phyloP scores from a whole-genome alignment of 1,284 basidiomycete species.

The Marasmius fiardii region DNA sequence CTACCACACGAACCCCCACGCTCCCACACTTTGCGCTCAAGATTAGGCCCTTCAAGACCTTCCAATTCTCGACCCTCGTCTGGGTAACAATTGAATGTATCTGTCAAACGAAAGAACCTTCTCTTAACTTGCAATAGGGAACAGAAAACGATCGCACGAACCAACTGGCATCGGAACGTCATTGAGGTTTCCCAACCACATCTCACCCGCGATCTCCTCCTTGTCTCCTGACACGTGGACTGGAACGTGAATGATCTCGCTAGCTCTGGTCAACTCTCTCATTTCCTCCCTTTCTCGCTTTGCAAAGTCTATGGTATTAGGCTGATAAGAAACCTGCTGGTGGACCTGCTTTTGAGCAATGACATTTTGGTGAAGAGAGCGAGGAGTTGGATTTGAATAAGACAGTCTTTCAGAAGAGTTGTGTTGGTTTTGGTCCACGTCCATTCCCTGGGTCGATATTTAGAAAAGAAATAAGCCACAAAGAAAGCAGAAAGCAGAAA shows the following conservation, averaged over 20 bases:
- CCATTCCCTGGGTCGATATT: not conserved
- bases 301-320: constrained; percentile 71
- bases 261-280: constrained; percentile 81
- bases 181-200: constrained; percentile 75
- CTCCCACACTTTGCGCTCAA: not conserved
- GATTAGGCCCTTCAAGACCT: not conserved
- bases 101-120: not conserved
- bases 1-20: not conserved
- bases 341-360: not conserved
- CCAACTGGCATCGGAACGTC: constrained; percentile 61
- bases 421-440: not conserved
- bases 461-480: not conserved
- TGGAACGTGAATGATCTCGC: constrained; percentile 63
- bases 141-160: not conserved
- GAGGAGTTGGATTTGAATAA: not conserved
- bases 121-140: not conserved
- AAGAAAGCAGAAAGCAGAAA: not conserved
- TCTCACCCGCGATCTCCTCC: constrained; percentile 43
- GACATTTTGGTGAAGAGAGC: constrained; percentile 17
- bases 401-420: not conserved
- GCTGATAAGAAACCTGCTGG: constrained; percentile 17
- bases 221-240: constrained; percentile 15
- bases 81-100: not conserved
- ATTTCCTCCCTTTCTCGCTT: constrained; percentile 87
- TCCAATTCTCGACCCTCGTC: not conserved